A percentile compares a stretch with the other conserved stretches of the same genome.
phyloP scores from a whole-genome alignment of 495 filamentous ascomycete genomes.

The Emericellopsis terricola region DNA sequence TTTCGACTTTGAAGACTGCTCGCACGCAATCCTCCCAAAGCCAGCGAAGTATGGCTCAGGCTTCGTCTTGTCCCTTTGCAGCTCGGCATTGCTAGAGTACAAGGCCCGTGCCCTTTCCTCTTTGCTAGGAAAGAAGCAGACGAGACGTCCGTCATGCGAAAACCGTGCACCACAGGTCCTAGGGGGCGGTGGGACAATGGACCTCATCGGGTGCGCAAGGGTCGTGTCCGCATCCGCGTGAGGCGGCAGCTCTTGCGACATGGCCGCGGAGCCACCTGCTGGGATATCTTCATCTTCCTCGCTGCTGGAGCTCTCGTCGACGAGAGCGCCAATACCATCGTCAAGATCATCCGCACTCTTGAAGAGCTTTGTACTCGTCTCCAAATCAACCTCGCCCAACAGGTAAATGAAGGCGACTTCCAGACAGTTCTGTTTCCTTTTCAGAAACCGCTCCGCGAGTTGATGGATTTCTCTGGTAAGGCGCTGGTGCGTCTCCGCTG shows the following conservation, averaged over 20 bases:
- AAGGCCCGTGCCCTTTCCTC: conserved; percentile 50
- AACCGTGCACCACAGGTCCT: conserved; percentile 61
- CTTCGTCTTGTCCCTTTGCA: conserved; percentile 41
- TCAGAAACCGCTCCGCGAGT: conserved; percentile 50
- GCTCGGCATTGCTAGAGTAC: conserved; percentile 41
- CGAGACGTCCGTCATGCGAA: conserved; percentile 56
- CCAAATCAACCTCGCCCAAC: conserved; percentile 62
- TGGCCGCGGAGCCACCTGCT: conserved; percentile 27
- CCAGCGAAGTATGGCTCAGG: conserved; percentile 63
- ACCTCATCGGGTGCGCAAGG: conserved; percentile 41
- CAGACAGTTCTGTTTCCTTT: conserved; percentile 56
- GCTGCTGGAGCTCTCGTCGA: conserved; percentile 63
- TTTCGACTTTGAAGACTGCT: conserved; percentile 25
- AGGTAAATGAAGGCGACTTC: conserved; percentile 71
- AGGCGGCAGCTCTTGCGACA: conserved; percentile 36
- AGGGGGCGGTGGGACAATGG: conserved; percentile 60
- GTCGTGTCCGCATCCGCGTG: conserved; percentile 32
- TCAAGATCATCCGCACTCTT: conserved; percentile 43
- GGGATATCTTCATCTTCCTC: conserved; percentile 57
- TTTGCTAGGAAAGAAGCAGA: conserved; percentile 78
- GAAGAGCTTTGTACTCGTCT: conserved; percentile 55
- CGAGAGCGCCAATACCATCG: conserved; percentile 22
- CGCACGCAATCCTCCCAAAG: conserved; percentile 57
- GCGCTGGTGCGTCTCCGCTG: conserved; percentile 44
- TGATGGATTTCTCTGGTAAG: conserved; percentile 48